Percentiles rank a stretch among this genome's conserved stretches.
Evolutionary conservation across 805 yeast species (phyloP).

Genomic region (Yarrowia divulgata): DNA sequence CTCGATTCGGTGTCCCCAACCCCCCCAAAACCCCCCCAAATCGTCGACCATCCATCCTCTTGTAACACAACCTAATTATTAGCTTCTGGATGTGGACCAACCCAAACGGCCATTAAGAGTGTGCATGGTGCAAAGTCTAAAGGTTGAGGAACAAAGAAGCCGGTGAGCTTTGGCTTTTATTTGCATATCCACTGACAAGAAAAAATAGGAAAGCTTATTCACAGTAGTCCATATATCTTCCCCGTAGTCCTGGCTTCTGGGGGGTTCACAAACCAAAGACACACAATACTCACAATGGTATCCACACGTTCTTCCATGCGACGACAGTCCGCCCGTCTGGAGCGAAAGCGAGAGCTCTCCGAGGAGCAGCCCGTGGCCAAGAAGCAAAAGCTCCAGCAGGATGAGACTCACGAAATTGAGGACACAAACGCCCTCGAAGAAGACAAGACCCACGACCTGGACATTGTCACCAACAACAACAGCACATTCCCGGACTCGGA

Average conservation of each 20-base stretch:
- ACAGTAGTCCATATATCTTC: slow-evolving; percentile 22
- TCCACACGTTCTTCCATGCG: slow-evolving; percentile 37
- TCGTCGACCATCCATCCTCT: not conserved
- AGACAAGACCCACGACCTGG: not conserved
- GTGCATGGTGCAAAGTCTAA: slow-evolving; percentile 1
- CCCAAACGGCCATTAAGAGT: slow-evolving; percentile 12
- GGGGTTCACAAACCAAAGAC: not conserved
- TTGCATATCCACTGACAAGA: slow-evolving; percentile 11
- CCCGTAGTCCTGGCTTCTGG: slow-evolving; percentile 47
- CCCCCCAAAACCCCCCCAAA: not conserved
- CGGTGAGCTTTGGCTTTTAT: slow-evolving; percentile 18
- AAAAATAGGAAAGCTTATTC: slow-evolving; percentile 18
- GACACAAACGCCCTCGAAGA: not conserved
- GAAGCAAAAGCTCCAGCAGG: not conserved
- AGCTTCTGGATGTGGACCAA: slow-evolving; percentile 5
- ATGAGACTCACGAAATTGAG: not conserved
- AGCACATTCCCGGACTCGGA: not conserved
- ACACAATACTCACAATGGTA: slow-evolving; percentile 6
- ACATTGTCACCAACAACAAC: not conserved
- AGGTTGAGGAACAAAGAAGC: not conserved
- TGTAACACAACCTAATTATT: slow-evolving; percentile 12
- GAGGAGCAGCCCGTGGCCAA: not conserved
- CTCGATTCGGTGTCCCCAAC: not conserved
- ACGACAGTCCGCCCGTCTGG: slow-evolving; percentile 31
- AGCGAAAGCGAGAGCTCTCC: slow-evolving; percentile 23